Conservation (phyloP, 805 yeast species). For the Hanseniaspora singularis region DNA sequence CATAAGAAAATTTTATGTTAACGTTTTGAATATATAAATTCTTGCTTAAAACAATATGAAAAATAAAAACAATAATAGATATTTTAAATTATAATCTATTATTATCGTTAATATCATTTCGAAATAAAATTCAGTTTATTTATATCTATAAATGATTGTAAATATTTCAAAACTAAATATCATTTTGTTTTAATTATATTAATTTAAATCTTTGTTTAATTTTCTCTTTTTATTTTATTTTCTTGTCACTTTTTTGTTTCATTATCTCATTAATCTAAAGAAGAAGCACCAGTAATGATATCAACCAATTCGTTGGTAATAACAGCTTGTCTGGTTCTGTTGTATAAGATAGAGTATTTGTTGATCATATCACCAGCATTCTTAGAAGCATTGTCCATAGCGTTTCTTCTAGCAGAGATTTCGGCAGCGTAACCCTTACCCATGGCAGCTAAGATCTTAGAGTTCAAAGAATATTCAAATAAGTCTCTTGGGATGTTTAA, state of each 20-base stretch:
- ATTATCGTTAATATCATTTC: too few relatives aligned
- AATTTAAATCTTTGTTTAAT: too few relatives aligned
- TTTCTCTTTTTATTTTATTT: background rate
- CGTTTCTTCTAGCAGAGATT: conserved; percentile 96
- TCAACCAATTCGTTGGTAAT: conserved; percentile 99
- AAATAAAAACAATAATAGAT: too few relatives aligned
- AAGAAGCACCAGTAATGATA: conserved; percentile 98
- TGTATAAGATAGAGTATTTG: conserved; percentile 91
- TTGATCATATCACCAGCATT: conserved; percentile 98
- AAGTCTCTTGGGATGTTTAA: conserved; percentile 57
- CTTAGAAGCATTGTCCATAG: conserved; percentile 99
- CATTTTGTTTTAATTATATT: too few relatives aligned
- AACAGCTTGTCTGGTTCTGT: conserved; percentile 99
- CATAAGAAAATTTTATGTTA: too few relatives aligned
- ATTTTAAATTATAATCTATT: too few relatives aligned
- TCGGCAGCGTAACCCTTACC: conserved; percentile 98
- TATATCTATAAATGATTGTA: too few relatives aligned
- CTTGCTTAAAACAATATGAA: too few relatives aligned
- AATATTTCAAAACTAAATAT: too few relatives aligned
- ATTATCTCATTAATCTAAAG: conserved; percentile 56
- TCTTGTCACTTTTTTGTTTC: background rate
- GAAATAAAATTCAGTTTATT: too few relatives aligned
- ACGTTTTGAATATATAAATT: too few relatives aligned
- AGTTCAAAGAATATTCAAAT: conserved; percentile 80
- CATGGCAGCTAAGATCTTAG: conserved; percentile 78